A percentile compares a stretch with the other conserved stretches of the same genome.
phyloP scores from a whole-genome alignment of 1,284 basidiomycete species.

The Ceratobasidium sp. region DNA sequence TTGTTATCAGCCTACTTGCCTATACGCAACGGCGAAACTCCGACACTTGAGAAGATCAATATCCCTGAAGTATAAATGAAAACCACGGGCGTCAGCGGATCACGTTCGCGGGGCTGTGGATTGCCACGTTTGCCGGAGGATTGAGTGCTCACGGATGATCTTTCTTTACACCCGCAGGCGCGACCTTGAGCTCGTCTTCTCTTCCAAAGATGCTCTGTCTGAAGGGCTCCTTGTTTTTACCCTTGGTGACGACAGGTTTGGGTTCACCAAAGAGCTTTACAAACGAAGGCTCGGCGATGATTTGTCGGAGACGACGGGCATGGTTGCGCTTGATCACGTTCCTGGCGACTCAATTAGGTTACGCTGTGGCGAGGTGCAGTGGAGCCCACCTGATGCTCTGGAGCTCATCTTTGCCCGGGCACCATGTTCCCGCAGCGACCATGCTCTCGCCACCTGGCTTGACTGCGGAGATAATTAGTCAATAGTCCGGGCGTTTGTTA shows the following conservation, averaged over 20 bases:
- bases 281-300: constrained; percentile 71
- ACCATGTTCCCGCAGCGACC: constrained; percentile 84
- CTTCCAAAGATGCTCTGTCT: constrained; percentile 78
- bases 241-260: constrained; percentile 58
- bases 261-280: constrained; percentile 75
- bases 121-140: constrained; percentile 11
- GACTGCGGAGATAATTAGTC: constrained; percentile 54
- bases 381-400: constrained; percentile 66
- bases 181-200: constrained; percentile 83
- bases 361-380: constrained; percentile 16
- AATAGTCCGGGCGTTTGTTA: background rate
- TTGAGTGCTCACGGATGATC: constrained; percentile 63
- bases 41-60: constrained; percentile 87
- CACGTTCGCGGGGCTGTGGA: background rate
- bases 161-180: constrained; percentile 88
- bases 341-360: constrained; percentile 50
- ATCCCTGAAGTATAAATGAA: constrained; percentile 61
- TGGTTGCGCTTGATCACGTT: constrained; percentile 70
- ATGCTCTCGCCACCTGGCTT: constrained; percentile 71
- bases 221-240: constrained; percentile 51
- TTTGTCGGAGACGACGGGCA: constrained; percentile 61
- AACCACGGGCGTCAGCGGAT: background rate
- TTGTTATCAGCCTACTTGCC: constrained; percentile 56
- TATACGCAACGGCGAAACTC: constrained; percentile 71
- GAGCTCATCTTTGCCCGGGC: constrained; percentile 80